Conservation (phyloP, 2,329 filamentous ascomycete genomes). For the Talaromyces sp. region DNA sequence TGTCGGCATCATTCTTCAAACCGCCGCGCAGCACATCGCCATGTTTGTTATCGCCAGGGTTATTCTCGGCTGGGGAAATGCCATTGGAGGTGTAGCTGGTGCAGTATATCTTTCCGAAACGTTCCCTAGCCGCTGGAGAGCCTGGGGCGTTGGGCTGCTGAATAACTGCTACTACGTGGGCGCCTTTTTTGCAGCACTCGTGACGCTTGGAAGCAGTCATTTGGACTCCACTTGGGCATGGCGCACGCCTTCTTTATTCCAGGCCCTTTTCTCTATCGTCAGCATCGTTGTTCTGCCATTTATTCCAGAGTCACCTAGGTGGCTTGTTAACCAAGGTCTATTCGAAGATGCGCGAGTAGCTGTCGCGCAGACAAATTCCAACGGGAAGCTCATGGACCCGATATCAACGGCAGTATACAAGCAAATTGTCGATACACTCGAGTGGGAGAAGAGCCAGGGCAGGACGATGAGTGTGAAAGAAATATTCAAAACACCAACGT, state of each 20-base stretch:
- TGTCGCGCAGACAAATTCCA: conserved; percentile 40
- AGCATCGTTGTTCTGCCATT: conserved; percentile 40
- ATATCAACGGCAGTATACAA: conserved; percentile 35
- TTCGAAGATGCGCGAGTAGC: conserved; percentile 36
- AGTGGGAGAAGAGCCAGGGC: conserved; percentile 39
- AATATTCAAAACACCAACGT: conserved; percentile 29
- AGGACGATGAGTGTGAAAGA: conserved; percentile 29
- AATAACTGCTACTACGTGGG: conserved; percentile 31
- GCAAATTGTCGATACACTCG: conserved; percentile 43
- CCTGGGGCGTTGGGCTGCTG: conserved; percentile 37
- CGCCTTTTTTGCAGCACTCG: conserved; percentile 42
- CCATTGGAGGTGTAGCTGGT: conserved; percentile 38
- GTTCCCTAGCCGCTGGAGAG: conserved; percentile 40
- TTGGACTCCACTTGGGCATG: conserved; percentile 43
- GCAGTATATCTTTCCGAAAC: conserved; percentile 47
- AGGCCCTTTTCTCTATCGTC: conserved; percentile 32
- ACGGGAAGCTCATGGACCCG: conserved; percentile 37
- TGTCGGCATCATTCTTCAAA: background rate
- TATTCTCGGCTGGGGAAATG: conserved; percentile 13
- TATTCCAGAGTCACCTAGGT: conserved; percentile 44
- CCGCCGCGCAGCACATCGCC: conserved; percentile 1
- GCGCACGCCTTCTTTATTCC: conserved; percentile 39
- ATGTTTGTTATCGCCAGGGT: conserved; percentile 1
- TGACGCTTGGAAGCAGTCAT: conserved; percentile 39
- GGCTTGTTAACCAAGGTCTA: conserved; percentile 39